Percentiles rank a stretch among this genome's conserved stretches.
Evolutionary conservation across 148 eudicot genomes (phyloP).

Genomic region (Polygonum maritimum): DNA sequence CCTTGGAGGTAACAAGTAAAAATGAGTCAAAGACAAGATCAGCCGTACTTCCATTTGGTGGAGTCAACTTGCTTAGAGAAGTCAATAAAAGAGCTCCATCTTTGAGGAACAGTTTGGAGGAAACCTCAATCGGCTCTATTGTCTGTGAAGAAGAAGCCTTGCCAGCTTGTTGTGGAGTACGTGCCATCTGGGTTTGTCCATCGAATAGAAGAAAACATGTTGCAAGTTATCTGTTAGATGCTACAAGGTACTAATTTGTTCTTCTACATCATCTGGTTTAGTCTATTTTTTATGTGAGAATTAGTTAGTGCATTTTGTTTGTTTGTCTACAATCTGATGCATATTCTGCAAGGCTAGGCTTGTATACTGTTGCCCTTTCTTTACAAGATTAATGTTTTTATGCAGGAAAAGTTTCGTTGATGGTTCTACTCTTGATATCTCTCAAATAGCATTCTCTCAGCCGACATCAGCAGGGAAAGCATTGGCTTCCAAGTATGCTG

Average conservation of each 20-base stretch:
- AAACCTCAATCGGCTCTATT: slow-evolving; percentile 33
- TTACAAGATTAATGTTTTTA: neutral
- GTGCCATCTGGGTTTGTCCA: slow-evolving; percentile 97
- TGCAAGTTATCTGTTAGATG: slow-evolving; percentile 79
- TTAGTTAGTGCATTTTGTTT: neutral
- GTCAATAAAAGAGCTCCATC: slow-evolving; percentile 23
- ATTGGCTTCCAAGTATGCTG: slow-evolving; percentile 32
- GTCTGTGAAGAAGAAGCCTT: slow-evolving; percentile 59
- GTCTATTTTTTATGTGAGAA: neutral
- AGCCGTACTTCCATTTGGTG: slow-evolving; percentile 61
- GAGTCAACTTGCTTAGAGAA: slow-evolving; percentile 63
- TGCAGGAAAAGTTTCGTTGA: slow-evolving; percentile 43
- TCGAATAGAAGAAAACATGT: slow-evolving; percentile 67
- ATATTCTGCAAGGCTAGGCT: neutral
- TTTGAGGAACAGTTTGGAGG: slow-evolving; percentile 14
- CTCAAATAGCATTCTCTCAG: slow-evolving; percentile 48
- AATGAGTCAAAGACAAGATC: slow-evolving; percentile 32
- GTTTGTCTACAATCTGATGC: neutral
- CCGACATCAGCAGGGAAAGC: slow-evolving; percentile 53
- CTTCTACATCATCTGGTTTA: neutral
- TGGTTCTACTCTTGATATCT: slow-evolving; percentile 21
- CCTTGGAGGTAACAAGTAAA: neutral
- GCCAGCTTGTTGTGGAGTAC: slow-evolving; percentile 63
- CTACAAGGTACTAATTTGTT: slow-evolving; percentile 47
- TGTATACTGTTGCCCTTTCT: neutral